Evolutionary conservation across 1,139 yeast genomes (phyloP).

Genomic region (Yarrowia galli): DNA sequence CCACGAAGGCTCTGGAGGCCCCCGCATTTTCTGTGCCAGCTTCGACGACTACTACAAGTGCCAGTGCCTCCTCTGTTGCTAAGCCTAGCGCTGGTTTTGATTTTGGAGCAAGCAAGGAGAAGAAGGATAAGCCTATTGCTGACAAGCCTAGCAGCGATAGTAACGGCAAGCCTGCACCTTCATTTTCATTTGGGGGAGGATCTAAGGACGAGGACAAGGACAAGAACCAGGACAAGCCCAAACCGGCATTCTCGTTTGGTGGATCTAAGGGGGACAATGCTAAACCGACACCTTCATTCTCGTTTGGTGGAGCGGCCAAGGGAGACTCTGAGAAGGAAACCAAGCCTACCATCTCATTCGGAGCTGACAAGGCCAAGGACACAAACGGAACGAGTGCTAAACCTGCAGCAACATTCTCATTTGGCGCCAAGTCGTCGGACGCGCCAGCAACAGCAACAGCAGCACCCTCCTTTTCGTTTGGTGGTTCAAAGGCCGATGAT

Average conservation of each 20-base stretch:
- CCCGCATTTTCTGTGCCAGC: neutral
- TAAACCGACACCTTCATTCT: neutral
- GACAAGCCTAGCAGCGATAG: too few relatives aligned
- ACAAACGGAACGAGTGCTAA: neutral
- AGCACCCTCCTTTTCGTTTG: slow-evolving; percentile 12
- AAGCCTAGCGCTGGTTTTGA: slow-evolving; percentile 30
- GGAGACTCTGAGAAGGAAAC: neutral
- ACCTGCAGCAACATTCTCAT: neutral
- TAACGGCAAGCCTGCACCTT: neutral
- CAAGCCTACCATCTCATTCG: slow-evolving; percentile 3
- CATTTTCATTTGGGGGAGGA: neutral
- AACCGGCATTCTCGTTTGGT: neutral
- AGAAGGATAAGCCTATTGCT: neutral
- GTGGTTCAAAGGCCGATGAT: neutral
- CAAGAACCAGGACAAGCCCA: neutral
- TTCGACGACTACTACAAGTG: neutral
- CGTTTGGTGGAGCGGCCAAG: neutral
- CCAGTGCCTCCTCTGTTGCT: neutral
- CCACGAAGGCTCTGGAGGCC: slow-evolving; percentile 5
- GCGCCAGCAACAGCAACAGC: too few relatives aligned
- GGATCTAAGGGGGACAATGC: slow-evolving; percentile 5
- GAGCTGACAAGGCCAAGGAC: neutral
- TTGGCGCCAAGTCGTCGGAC: neutral
- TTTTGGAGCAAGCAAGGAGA: slow-evolving; percentile 11
- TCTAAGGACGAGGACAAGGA: neutral